Conservation (phyloP, 106 monocot genomes). For the Dactylorhiza incarnata region DNA sequence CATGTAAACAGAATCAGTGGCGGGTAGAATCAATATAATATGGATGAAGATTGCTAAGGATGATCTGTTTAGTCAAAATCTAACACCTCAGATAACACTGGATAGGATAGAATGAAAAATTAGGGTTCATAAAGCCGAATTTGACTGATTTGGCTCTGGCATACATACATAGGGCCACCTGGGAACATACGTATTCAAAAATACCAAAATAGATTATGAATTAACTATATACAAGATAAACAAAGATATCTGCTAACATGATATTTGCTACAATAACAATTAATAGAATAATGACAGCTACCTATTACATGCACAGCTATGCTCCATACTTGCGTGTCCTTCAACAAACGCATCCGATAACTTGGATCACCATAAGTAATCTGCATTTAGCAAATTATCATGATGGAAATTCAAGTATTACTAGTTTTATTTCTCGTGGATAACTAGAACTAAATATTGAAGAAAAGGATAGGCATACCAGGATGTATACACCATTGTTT, state of each 20-base stretch:
- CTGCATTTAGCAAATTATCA: constrained; percentile 27
- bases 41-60: too few relatives aligned
- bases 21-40: too few relatives aligned
- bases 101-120: too few relatives aligned
- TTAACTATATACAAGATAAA: not conserved
- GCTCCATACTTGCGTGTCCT: constrained; percentile 45
- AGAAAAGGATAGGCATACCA: constrained; percentile 45
- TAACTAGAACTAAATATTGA: not conserved
- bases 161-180: too few relatives aligned
- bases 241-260: not conserved
- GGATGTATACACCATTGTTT: constrained; percentile 80
- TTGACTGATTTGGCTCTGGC: too few relatives aligned
- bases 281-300: constrained; percentile 12
- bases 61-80: too few relatives aligned
- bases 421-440: not conserved
- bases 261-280: not conserved
- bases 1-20: too few relatives aligned
- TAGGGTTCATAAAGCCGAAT: too few relatives aligned
- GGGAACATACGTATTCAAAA: not conserved
- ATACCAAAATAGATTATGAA: not conserved
- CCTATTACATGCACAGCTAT: constrained; percentile 86
- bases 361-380: constrained; percentile 98
- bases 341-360: constrained; percentile 63
- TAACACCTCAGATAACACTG: too few relatives aligned
- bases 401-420: too few relatives aligned